Evolutionary conservation across 1,284 basidiomycete genomes (phyloP), one percentile per base, ranked within the genome.

Genomic region (Athelia sp.): DNA sequence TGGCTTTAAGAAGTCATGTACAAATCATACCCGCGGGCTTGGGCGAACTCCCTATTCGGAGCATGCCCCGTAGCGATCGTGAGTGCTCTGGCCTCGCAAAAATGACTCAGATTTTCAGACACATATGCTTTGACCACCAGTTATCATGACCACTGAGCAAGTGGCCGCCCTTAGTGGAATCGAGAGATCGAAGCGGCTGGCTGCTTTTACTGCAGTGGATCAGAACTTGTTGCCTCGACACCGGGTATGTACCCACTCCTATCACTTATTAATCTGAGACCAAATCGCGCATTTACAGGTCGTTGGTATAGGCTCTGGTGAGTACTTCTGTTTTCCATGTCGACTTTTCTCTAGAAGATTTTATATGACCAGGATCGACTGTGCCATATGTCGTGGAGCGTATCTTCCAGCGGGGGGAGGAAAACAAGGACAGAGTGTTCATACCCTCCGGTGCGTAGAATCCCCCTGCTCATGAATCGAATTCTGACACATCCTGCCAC

Each of bases 351-450:
- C 42, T 29, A 34, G 19, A 19, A 43, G 11, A 43, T 43, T 11
- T 10, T 13, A 10, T 13, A 11, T 43, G 40, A 43, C 18, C 54
- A 82, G 91, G 96, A 26, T 97, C 94, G 1, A 99, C 97, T 0
- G 96, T 99, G 0, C 95, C 95, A 1, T 99, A 97, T 64, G 95
- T 98, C 49, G 94, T 99, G 32, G 95, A 99, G 61, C 80, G 95
- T 36, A 96, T 99, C 52, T 78, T 93, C 8, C 81, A 88, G 55
- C 94, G 98, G 66, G 94, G 93, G 11, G 56, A 65, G 14, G 79
- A 80, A 44, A 99, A 99, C 74, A 78, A 78, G 58, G 78, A 77
- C 40, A 82, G 93, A 29, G 79, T 94, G 23, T 98, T 96, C 70
- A 82, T 98, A 51, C 94, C 94, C 3, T 96, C 93, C 2, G 90